Evolutionary conservation across 768 basidiomycete genomes (phyloP), one percentile per base, ranked within the genome.

Genomic region (Wakefieldia striispora): DNA sequence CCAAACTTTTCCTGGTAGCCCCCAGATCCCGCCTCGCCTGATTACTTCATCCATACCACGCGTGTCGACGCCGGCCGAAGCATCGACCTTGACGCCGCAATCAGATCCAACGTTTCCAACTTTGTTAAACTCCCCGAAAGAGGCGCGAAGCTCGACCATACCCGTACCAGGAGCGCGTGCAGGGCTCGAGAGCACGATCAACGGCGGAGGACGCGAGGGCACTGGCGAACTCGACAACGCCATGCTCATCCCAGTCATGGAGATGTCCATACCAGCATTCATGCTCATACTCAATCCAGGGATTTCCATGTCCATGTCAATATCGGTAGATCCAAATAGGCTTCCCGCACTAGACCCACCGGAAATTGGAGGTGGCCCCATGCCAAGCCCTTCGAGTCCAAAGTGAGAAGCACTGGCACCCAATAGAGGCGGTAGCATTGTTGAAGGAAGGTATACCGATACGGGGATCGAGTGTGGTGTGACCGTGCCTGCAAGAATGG

Each of bases 1-100:
- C 78, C 78, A 91, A 27, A 89, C 72, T 49, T 83, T 75, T 17
- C 88, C 89, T 35, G 86, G 73, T 45, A 91, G 61, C 4, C 86
- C 81, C 47, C 88, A 75, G 9, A 78, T 69, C 6, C 89, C 88
- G 4, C 89, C 89, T 14, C 90, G 74, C 40, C 90, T 75, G 54
- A 82, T 79, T 33, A 82, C 74, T 61, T 91, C 88, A 56, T 88
- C 88, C 60, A 91, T 67, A 20, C 71, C 71, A 31, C 80, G 77
- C 9, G 69, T 63, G 47, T 81, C 77, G 40, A 83, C 50, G 49
- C 81, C 82, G 27, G 70, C 65, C 3, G 53, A 46, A 16, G 58
- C 53, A 45, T 64, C 62, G 23, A 65, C 51, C 35, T 49, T 57
- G 21, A 71, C 34, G n/a, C 58, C 53, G 29, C 56, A 65, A 42